These are phyloP conservation scores for Globisporangium irregulare DNA, from an alignment of 352 stramenopile genomes.

Conservation along the genomic window DNA sequence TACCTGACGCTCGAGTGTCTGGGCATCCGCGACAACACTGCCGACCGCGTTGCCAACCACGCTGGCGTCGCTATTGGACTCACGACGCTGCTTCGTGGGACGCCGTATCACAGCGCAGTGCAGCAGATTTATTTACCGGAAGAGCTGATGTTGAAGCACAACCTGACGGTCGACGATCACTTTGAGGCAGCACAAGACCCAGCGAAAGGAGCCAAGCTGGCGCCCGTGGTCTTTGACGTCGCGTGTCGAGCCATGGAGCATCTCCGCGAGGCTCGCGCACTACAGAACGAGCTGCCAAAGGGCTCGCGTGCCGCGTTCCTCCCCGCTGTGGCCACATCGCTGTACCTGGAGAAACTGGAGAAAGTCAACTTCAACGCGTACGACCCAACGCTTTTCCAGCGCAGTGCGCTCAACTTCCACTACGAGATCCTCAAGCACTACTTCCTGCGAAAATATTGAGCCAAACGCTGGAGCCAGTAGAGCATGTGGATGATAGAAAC, in stretches of 20 bases:
- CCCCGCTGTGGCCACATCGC: constrained; percentile 54
- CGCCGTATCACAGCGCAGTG: constrained; percentile 56
- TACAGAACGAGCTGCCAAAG: constrained; percentile 51
- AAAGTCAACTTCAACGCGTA: constrained; percentile 82
- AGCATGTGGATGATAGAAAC: not conserved
- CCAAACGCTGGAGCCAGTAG: not conserved
- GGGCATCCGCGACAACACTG: constrained; percentile 63
- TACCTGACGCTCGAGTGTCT: constrained; percentile 89
- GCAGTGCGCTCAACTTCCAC: constrained; percentile 61
- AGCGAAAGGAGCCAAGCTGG: constrained; percentile 57
- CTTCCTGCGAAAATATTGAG: constrained; percentile 76
- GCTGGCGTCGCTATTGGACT: constrained; percentile 85
- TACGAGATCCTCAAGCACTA: constrained; percentile 73
- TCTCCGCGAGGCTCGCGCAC: constrained; percentile 60
- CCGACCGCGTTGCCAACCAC: constrained; percentile 80
- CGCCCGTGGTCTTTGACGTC: constrained; percentile 87
- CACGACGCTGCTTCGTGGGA: constrained; percentile 78
- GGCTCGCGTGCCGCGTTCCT: constrained; percentile 63
- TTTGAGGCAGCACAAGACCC: constrained; percentile 55
- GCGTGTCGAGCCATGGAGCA: constrained; percentile 83
- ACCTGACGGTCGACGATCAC: constrained; percentile 52
- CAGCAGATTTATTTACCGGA: constrained; percentile 81
- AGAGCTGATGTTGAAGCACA: constrained; percentile 77
- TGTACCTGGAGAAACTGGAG: constrained; percentile 72
- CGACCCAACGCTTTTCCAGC: constrained; percentile 46